Base-by-base conservation (phyloP, 1,139 yeast species). In the Hyphopichia pseudoburtonii region DNA sequence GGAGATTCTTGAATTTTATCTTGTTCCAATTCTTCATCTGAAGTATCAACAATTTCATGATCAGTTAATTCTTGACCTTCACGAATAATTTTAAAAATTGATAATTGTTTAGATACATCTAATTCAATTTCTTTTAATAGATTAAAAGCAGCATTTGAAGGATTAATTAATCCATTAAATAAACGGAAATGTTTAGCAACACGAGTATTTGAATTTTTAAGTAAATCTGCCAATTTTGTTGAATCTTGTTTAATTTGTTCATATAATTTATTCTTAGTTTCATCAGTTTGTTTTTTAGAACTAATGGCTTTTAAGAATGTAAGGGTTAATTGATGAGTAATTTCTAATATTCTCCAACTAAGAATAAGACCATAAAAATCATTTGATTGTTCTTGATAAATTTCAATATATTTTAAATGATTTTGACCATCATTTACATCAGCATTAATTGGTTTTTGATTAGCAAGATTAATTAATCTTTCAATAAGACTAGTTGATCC, bases 291-390 rank as follows among this genome's bases (percentile, higher is more conserved):
- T 16, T 31, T 31, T 2, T 36, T 33, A 4, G 43, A 26, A 5
- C 28, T 23, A 3, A 53, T 26, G 17, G 50, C 44, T 12, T 54
- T 48, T 44, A 70, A 57, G 38, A 60, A 66, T 12, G 47, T 51
- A 22, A 62, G 38, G 35, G 57, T 65, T 37, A 69, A 54, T 38
- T 63, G 62, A 40, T 66, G 60, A 12, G 62, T 44, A 18, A 70
- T 51, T 30, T 65, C 73, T 40, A 68, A 50, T 2, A 69, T 36
- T 50, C 76, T 62, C 74, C 74, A 70, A 21, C 60, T 51, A 16
- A 57, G 50, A 3, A 70, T 37, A 10, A 64, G 38, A 1, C 51
- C 56, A 40, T 59, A 70, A 25, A 57, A 54, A 40, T 64, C 55
- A 9, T 42, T 28, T 5, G 36, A 31, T 34, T 48, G 50, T 11